Evolutionary conservation across 768 basidiomycete genomes (phyloP), one percentile per base, ranked within the genome.

Genomic region (Lactarius trivialis): DNA sequence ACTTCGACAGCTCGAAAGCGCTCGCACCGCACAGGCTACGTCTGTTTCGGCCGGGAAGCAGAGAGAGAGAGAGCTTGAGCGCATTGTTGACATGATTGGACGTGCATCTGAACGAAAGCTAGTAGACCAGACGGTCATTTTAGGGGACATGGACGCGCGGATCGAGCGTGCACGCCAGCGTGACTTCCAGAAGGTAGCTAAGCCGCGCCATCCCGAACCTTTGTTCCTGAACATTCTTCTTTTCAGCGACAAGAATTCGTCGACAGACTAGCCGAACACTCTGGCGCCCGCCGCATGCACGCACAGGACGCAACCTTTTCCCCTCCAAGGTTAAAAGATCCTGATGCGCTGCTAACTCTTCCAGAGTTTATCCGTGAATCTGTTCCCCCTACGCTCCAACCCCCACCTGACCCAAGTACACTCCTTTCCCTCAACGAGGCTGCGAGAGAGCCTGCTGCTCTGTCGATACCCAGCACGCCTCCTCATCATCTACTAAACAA

Each of bases 241-340:
- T 36, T 67, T 36, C 66, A 91, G 88, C 84, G 85, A 60, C 82
- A 86, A 49, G 82, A 81, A 8, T 92, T 95, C 70, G 85, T 94
- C 11, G 85, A 88, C 58, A 82, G 84, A 60, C 78, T 96, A 2
- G 77, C 85, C 11, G 77, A 80, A 32, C 90, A 90, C 69, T 89
- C 91, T 0, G 78, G 80, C 51, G 81, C 85, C 1, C 85, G 93
- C 24, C 81, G 93, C 58, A 74, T 95, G 39, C 85, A 86, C 58
- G 79, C 81, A 15, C 93, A 97, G 72, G 93, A 96, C 67, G 89
- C 91, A 7, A 72, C 81, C 3, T 79, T 84, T 48, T 77, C 76
- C 37, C 68, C 72, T 17, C 4, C 36, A 7, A 55, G 55, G 28
- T n/a, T 12, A 5, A 62, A 58, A 61, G 74, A 78, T 50, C 76